Base-by-base conservation (phyloP, 805 yeast species). In the Blastobotrys muscicola region DNA sequence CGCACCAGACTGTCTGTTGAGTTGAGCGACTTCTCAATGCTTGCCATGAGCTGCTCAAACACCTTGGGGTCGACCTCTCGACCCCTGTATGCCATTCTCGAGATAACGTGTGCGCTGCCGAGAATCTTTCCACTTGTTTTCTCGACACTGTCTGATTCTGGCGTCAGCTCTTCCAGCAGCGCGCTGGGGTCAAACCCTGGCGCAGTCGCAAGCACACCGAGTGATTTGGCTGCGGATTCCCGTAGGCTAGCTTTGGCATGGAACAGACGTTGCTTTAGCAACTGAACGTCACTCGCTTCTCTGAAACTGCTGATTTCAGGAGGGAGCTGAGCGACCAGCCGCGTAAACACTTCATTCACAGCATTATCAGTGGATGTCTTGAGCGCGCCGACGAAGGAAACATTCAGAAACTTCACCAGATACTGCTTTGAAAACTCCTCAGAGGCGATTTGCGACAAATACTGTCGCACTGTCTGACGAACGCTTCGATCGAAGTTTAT, bases 401-500 rank as follows among this genome's bases (percentile, higher is more conserved):
- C 48, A 1, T 52, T 48, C 34, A 72, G 47, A 41, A 66, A 57
- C 42, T 15, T 9, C 23, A 14, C 35, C 15, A 57, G 56, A 43
- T 52, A 30, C 26, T 16, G 39, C 33, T 3, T 15, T 12, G 26
- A 20, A 20, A 20, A 4, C 6, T 20, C 26, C 6, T 31, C 36
- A 14, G 39, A 15, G 2, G 26, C 45, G n/a, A 33, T 15, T 2
- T 14, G 20, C 2, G 44, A 38, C 8, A 69, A 45, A 3, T 54
- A 48, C 3, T 45, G 37, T 10, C 56, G 49, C 1, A 65, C 47
- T 1, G 58, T 51, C 0, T 38, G 11, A n/a, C 67, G 65, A 1
- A 82, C 84, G 2, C 52, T 56, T 0, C 68, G 68, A 54, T 86
- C 94, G 35, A 72, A 62, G 34, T 76, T 81, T 8, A 84, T 41